These are phyloP conservation scores for Zychaea mexicana DNA, from an alignment of 371 early-diverging fungal genomes.

Conservation along the genomic window DNA sequence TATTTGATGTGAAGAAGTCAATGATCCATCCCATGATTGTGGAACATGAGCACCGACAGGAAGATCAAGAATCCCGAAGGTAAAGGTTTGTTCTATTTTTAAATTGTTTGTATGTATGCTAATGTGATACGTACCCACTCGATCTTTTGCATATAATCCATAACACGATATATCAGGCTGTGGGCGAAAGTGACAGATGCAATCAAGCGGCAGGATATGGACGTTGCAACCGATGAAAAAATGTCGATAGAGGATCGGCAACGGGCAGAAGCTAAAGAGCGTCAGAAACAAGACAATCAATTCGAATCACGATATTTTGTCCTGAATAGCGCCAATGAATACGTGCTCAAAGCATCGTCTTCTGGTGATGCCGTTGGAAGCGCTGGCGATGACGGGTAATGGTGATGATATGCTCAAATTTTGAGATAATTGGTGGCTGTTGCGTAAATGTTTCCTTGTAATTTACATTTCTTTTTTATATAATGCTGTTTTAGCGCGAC, in stretches of 20 bases:
- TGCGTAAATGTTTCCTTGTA: no score
- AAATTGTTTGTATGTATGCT: background rate
- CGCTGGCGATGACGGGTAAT: background rate
- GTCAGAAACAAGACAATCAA: conserved; percentile 51
- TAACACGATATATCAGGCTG: no score
- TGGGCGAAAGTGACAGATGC: conserved; percentile 84
- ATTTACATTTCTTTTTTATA: background rate
- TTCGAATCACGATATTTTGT: conserved; percentile 59
- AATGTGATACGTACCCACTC: background rate
- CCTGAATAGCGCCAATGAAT: background rate
- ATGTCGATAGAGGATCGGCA: conserved; percentile 81
- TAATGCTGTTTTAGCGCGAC: no score
- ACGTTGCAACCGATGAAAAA: conserved; percentile 84
- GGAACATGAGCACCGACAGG: conserved; percentile 72
- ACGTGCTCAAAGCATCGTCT: conserved; percentile 2
- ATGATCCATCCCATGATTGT: conserved; percentile 67
- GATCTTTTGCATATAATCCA: no score
- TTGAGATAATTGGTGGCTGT: no score
- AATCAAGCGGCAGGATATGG: conserved; percentile 63
- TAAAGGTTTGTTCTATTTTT: conserved; percentile 13
- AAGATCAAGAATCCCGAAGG: conserved; percentile 82
- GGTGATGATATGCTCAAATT: background rate
- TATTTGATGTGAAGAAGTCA: conserved; percentile 72
- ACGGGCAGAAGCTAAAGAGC: conserved; percentile 61
- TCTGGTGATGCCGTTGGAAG: no score